Evolutionary conservation across 208 protist species (phyloP).

Genomic region (Trypanosoma scelopori): DNA sequence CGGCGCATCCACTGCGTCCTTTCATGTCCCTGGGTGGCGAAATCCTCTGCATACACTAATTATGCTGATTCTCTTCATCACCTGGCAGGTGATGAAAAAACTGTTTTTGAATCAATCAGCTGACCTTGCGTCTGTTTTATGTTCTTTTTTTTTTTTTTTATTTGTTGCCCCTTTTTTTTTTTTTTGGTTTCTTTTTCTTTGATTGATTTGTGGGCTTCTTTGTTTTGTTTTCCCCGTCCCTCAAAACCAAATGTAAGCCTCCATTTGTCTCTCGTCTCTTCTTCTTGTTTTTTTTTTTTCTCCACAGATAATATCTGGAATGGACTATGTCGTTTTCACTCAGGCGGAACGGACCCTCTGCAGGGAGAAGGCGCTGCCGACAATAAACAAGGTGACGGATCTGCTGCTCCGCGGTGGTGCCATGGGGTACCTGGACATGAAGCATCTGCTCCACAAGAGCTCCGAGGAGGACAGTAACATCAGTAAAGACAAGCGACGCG

Average conservation of each 20-base stretch:
- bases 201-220: too few species aligned
- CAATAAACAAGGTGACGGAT: slow-evolving; percentile 45
- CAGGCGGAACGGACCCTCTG: slow-evolving; percentile 51
- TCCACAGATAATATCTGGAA: slow-evolving; percentile 1
- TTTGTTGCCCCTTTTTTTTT: slow-evolving; percentile 6
- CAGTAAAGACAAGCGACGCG: slow-evolving; percentile 28
- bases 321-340: slow-evolving; percentile 34
- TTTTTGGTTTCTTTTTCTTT: slow-evolving; percentile 21
- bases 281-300: slow-evolving; percentile 21
- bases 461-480: slow-evolving; percentile 29
- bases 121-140: too few species aligned
- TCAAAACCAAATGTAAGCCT: slow-evolving; percentile 1
- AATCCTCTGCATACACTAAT: slow-evolving; percentile 66
- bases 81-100: background rate
- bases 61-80: background rate
- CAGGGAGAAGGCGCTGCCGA: slow-evolving; percentile 51
- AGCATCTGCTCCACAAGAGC: slow-evolving; percentile 29
- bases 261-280: slow-evolving; percentile 3
- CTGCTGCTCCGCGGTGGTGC: slow-evolving; percentile 73
- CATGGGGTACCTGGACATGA: slow-evolving; percentile 51
- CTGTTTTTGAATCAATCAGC: background rate
- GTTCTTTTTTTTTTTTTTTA: slow-evolving; percentile 21
- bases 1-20: slow-evolving; percentile 74
- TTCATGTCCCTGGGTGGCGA: slow-evolving; percentile 75
- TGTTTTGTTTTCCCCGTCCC: too few species aligned